Evolutionary conservation across 768 basidiomycete species (phyloP), one percentile per base, ranked within the genome.

Genomic region (Xerocomus potaroensis): DNA sequence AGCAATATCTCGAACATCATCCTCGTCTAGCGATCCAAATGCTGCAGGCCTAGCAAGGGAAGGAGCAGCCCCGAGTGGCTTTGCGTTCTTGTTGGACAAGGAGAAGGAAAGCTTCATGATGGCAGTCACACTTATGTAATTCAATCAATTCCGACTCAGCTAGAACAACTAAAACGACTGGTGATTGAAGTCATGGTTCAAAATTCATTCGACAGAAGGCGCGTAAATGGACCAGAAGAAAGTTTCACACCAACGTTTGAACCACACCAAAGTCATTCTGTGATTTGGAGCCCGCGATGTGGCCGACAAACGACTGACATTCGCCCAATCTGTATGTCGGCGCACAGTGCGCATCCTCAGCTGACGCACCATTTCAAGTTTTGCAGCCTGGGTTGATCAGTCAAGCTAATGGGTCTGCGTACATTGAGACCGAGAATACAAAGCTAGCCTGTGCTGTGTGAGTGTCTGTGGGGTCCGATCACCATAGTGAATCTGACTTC

Each of bases 361-460:
- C 50, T 54, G 27, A 45, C 35, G 40, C 32, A 52, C 41, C 45
- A 48, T 47, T 34, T 38, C 45, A 53, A 99, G 94, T 90, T 67
- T 70, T 99, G 39, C 84, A 93, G 62, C 82, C 91, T 23, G 92
- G 93, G 8, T 71, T 98, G 12, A 91, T 96, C 44, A 86, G 71
- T 51, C 92, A 96, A 68, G 95, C 96, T 1, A 94, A 92, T 61
- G 96, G 96, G 2, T 96, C 93, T 15, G 93, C 92, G 10, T 99
- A 98, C 62, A 88, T 99, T 56, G 96, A 99, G 69, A 87, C 86
- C 1, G 87, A 88, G 47, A 78, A 78, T 45, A 89, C 90, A 0
- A 99, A 99, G 70, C 82, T 99, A 53, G 93, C 92, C 5, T 96
- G 92, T 63, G 92, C 96, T 33, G 90, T 98, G 94, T 97, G 57